These are phyloP conservation scores for Rhizopus arrhizus DNA, from an alignment of 371 early-diverging fungal genomes.

Conservation along the genomic window DNA sequence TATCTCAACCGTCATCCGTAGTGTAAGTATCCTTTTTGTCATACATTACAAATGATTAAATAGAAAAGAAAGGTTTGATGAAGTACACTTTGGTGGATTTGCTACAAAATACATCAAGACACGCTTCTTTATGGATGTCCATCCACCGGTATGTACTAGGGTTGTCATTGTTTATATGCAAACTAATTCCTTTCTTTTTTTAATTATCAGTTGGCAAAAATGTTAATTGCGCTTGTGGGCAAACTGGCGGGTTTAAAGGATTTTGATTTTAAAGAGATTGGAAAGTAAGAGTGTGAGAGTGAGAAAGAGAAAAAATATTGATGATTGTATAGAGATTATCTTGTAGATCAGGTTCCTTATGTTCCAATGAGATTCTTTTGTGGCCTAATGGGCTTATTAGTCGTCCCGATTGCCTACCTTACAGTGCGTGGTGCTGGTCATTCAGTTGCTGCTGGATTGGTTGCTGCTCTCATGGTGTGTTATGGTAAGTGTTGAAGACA, in stretches of 20 bases:
- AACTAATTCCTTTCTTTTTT: too few relatives aligned
- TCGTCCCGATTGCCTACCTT: slow-evolving; percentile 50
- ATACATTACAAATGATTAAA: slow-evolving; percentile 8
- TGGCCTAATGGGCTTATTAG: slow-evolving; percentile 45
- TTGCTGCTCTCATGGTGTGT: slow-evolving; percentile 51
- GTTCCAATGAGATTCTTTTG: slow-evolving; percentile 46
- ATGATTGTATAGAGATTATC: slow-evolving; percentile 36
- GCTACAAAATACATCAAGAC: slow-evolving; percentile 90
- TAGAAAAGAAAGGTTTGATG: slow-evolving; percentile 69
- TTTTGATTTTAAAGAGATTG: slow-evolving; percentile 91
- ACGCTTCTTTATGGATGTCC: slow-evolving; percentile 96
- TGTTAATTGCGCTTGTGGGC: slow-evolving; percentile 87
- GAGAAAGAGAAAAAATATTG: slow-evolving; percentile 1
- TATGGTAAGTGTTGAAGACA: slow-evolving; percentile 38
- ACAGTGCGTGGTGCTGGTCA: slow-evolving; percentile 49
- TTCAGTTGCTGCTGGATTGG: slow-evolving; percentile 44
- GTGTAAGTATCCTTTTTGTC: slow-evolving; percentile 35
- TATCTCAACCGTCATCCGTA: slow-evolving; percentile 50
- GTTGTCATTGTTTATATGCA: too few relatives aligned
- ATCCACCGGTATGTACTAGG: slow-evolving; percentile 34
- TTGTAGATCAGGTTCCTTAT: slow-evolving; percentile 48
- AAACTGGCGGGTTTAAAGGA: slow-evolving; percentile 85
- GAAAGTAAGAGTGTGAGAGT: slow-evolving; percentile 55
- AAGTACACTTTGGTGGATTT: slow-evolving; percentile 99
- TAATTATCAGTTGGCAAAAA: slow-evolving; percentile 77